Evolutionary conservation across 2,329 filamentous ascomycete species (phyloP), one percentile per base, ranked within the genome.

Genomic region (Sphaerulina musiva): DNA sequence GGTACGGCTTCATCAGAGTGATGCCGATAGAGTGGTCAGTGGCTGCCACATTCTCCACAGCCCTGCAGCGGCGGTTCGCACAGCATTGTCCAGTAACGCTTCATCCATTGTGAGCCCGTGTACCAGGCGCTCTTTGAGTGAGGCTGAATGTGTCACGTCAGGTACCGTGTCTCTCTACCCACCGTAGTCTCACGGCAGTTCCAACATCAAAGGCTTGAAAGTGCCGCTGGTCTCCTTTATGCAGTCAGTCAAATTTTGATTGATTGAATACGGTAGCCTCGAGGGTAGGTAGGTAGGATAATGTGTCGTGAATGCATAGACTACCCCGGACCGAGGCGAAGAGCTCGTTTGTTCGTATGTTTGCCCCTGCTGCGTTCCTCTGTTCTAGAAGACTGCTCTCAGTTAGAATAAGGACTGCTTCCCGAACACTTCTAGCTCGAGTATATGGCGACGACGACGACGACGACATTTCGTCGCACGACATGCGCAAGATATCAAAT

Each of bases 81-180:
- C 51, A 48, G 44, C 34, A 47, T 45, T 34, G 44, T 38, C 12
- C 5, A 7, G 26, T 29, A 47, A 42, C 43, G 41, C 20, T 53
- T 53, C 51, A 29, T 20, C 34, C 6, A 44, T 31, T 26, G 20
- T 40, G 26, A 29, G 10, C 50, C 49, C 49, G 42, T 11, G 32
- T 31, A 52, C 49, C 49, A 46, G 49, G 45, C 45, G 45, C 14
- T 29, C 29, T 38, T 17, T 8, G 5, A 32, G 49, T 46, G 41
- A 46, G 49, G 49, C 34, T 46, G 42, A 40, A 40, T 8, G 12
- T 40, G 44, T 43, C 50, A 53, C 50, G 50, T 54, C 51, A 54
- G 51, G 51, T 54, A 54, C 51, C 51, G 34, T 29, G 44, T 26
- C 20, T 36, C 41, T 39, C 29, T 42, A 42, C 6, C 44, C 12